Evolutionary conservation across 75 land plant species (phyloP), one percentile per base, ranked within the genome.

Genomic region (Sequoia sempervirens): DNA sequence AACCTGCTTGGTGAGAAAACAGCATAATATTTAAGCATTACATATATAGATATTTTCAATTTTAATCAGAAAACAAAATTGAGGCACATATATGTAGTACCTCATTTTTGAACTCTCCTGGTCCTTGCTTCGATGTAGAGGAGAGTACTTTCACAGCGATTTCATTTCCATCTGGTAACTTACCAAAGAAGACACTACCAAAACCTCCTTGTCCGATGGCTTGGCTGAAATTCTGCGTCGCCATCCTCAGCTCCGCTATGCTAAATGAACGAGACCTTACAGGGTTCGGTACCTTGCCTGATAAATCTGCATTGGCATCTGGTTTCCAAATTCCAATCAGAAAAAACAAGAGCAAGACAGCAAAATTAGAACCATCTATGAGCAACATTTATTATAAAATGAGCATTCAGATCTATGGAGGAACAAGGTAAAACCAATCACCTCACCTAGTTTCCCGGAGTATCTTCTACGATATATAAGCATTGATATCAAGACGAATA

Each of bases 81-180:
- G 79, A 40, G 37, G 26, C 45, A 20, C 9, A 6, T 75, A 2
- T 38, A 20, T 37, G 66, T 1, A 43, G 36, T 23, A 89, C 87
- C 80, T 89, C 90, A 80, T 89, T 89, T 15, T 83, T 26, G 61
- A 89, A 89, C 81, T 89, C 89, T 26, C 52, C n/a, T 17, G 66
- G 43, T 38, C 90, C 90, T 80, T 89, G 90, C 26, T 81, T 72
- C 36, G 88, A 87, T 5, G 80, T 41, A n/a, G 52, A 20, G 9
- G 90, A 86, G 36, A 87, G 85, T 28, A 87, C 80, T 56, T 88
- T 88, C 23, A 88, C 86, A 7, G 89, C 89, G 75, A 88, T 85
- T 58, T 79, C 61, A 23, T 86, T 85, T 3, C 89, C 89, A 80
- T 88, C 84, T 4, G 15, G 85, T 58, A 88, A 78, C 5, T 79